A percentile compares a stretch with the other conserved stretches of the same genome.
These are phyloP conservation scores for Dacryopinax spathularia DNA, from an alignment of 768 basidiomycete genomes.

Conservation along the genomic window DNA sequence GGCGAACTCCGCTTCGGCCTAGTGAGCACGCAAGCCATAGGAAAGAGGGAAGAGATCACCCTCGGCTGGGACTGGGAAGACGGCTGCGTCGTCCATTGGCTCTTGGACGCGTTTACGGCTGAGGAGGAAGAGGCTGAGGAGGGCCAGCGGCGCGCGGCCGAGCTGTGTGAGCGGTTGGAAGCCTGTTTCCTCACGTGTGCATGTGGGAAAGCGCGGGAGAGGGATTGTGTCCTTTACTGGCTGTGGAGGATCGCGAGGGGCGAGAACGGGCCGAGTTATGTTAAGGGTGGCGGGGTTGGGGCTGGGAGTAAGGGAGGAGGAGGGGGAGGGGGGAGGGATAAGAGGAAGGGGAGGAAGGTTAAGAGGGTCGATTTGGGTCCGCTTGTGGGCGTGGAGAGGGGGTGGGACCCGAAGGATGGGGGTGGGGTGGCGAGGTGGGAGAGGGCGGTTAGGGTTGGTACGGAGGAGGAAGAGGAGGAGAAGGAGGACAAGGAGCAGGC, in stretches of 20 bases:
- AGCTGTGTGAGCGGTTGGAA: slow-evolving; percentile 13
- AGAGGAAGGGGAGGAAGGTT: slow-evolving; percentile 2
- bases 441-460: too few relatives aligned
- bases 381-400: slow-evolving; percentile 43
- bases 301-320: background rate
- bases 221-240: slow-evolving; percentile 8
- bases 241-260: slow-evolving; percentile 13
- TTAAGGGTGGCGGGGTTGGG: slow-evolving; percentile 17
- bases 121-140: slow-evolving; percentile 5
- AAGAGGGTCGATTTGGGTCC: slow-evolving; percentile 43
- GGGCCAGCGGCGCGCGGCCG: slow-evolving; percentile 42
- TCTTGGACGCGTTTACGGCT: slow-evolving; percentile 37
- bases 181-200: background rate
- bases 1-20: slow-evolving; percentile 50
- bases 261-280: slow-evolving; percentile 3
- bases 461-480: background rate
- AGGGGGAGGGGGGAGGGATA: slow-evolving; percentile 1
- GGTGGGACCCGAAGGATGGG: slow-evolving; percentile 38
- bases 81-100: slow-evolving; percentile 64
- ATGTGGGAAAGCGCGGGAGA: slow-evolving; percentile 6
- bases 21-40: slow-evolving; percentile 63
- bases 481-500: background rate
- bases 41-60: slow-evolving; percentile 69
- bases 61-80: slow-evolving; percentile 98
- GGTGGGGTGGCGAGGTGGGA: too few relatives aligned